phyloP scores from a whole-genome alignment of 345 rosid species.

The Populus pruinosa region DNA sequence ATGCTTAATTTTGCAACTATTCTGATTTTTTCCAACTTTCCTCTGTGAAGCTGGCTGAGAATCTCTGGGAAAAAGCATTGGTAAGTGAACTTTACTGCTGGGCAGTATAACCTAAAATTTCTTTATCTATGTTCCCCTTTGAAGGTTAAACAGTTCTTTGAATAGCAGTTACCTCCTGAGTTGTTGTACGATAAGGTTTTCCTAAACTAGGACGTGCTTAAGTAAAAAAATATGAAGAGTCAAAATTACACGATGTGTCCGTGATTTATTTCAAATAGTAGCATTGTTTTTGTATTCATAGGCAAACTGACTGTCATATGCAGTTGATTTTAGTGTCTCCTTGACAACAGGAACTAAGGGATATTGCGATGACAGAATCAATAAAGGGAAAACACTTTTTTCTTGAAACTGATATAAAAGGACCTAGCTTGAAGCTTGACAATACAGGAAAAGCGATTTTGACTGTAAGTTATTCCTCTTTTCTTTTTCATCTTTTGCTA shows the following conservation, averaged over 20 bases:
- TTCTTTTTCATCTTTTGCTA: not conserved
- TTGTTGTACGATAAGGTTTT: not conserved
- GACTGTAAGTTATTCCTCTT: constrained; percentile 47
- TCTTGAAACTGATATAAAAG: constrained; percentile 82
- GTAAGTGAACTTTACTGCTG: constrained; percentile 39
- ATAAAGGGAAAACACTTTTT: constrained; percentile 76
- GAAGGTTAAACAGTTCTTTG: not conserved
- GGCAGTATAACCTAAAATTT: not conserved
- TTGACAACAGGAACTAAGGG: constrained; percentile 63
- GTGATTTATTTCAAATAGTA: constrained; percentile 2
- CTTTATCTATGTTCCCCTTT: not conserved
- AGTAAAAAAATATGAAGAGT: not conserved
- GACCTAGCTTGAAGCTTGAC: constrained; percentile 82
- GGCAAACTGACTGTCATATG: not conserved
- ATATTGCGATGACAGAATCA: constrained; percentile 58
- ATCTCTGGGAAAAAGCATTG: constrained; percentile 85
- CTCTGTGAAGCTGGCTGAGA: constrained; percentile 64
- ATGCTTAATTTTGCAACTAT: constrained; percentile 9
- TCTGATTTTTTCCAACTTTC: constrained; percentile 12
- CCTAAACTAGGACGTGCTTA: not conserved
- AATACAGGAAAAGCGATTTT: constrained; percentile 87
- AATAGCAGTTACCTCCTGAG: not conserved
- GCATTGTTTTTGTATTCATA: not conserved
- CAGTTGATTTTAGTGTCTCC: not conserved
- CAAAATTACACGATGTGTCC: not conserved